These are phyloP conservation scores for Liriodendron chinense DNA, from an alignment of 164 flowering plant genomes.

Conservation along the genomic window DNA sequence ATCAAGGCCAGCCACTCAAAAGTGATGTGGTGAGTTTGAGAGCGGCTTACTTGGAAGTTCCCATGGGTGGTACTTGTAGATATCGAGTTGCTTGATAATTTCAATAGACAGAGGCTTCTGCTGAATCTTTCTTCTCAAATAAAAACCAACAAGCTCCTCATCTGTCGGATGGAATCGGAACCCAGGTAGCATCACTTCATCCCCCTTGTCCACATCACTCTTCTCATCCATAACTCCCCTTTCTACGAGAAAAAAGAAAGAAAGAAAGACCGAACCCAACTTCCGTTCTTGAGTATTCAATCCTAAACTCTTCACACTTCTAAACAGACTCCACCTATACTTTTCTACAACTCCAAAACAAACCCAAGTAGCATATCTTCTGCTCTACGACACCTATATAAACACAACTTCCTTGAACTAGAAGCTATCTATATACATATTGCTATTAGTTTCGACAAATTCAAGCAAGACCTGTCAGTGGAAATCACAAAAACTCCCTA, in stretches of 20 bases:
- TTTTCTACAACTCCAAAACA: background rate
- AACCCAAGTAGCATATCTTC: background rate
- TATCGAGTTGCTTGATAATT: conserved; percentile 71
- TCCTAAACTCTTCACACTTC: background rate
- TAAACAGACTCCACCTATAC: background rate
- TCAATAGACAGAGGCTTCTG: conserved; percentile 62
- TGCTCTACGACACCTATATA: background rate
- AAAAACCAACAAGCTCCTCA: conserved; percentile 76
- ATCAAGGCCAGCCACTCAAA: background rate
- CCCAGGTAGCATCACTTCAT: conserved; percentile 69
- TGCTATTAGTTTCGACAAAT: background rate
- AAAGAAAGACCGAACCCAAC: background rate
- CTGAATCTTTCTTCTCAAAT: conserved; percentile 65
- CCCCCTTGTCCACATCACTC: conserved; percentile 39
- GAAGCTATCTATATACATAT: background rate
- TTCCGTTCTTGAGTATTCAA: conserved; percentile 7
- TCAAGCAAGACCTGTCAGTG: background rate
- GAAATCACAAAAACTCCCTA: background rate
- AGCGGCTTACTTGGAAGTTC: conserved; percentile 73
- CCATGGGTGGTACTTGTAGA: conserved; percentile 82
- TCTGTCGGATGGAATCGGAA: conserved; percentile 89
- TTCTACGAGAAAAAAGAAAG: background rate
- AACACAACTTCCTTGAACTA: background rate
- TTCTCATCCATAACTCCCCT: conserved; percentile 38
- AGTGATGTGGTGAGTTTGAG: conserved; percentile 1